Base-by-base conservation (phyloP, 2,329 filamentous ascomycete genomes). In the Fusarium longipes region DNA sequence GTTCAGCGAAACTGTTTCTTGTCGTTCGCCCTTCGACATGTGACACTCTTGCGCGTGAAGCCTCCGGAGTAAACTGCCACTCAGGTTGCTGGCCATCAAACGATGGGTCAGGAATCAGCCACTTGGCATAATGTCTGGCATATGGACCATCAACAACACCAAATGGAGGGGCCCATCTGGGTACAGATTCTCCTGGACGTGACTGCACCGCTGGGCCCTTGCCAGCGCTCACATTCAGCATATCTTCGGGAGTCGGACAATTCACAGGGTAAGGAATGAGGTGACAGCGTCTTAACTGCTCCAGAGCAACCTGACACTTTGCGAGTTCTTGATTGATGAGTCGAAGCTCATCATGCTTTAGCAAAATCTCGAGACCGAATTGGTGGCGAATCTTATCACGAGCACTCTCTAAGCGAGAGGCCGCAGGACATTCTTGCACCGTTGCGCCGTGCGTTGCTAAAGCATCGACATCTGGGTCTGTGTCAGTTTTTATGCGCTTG, bases 291-390 rank as follows among this genome's bases (percentile, higher is more conserved):
- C 96, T 91, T 66, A 99, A 83, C 81, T 98, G 96, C 80, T 99
- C 96, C 70, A 98, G 85, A 12, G 94, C 93, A 67, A 94, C 83
- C 81, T 98, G 94, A 76, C 94, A 97, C 82, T 97, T 98, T 68
- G 93, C 95, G 68, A 98, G 86, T 81, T 98, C 96, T 80, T 97
- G 93, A 76, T 98, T 93, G 78, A 98, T 97, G 70, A 97, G 84
- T 57, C 94, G 92, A 61, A 98, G 82, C 82, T 99, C 96, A 74
- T 96, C 89, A 79, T 99, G 96, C 83, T 97, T 98, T 77, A 96
- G 82, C 67, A 98, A 82, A 52, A 98, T 94, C 81, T 97, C 94
- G 69, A 96, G 87, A 74, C 93, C 92, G 78, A 98, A 91, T 79
- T 97, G 92, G 65, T 93, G 89, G 75, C 93, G 90, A 75, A 98